Evolutionary conservation across 352 stramenopile genomes (phyloP).

Genomic region (Plasmopara viticola): DNA sequence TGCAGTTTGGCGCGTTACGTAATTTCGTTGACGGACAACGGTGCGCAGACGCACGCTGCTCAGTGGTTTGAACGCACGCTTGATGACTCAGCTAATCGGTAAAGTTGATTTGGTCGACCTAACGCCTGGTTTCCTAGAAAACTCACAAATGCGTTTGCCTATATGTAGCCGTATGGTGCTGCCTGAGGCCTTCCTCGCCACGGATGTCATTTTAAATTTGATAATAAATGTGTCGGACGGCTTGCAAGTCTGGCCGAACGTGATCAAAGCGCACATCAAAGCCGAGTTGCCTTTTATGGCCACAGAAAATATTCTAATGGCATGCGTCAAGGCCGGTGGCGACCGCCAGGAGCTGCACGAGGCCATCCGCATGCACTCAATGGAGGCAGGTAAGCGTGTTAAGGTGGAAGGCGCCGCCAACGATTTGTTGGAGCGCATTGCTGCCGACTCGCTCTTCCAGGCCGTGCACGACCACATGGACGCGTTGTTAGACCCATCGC

Average conservation of each 20-base stretch:
- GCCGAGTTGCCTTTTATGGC: conserved; percentile 99
- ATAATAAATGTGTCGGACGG: conserved; percentile 96
- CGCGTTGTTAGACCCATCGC: conserved; percentile 91
- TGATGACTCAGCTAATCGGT: conserved; percentile 97
- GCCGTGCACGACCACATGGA: conserved; percentile 95
- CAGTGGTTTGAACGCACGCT: conserved; percentile 99
- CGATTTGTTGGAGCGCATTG: conserved; percentile 96
- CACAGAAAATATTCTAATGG: conserved; percentile 99
- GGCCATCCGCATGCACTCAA: conserved; percentile 97
- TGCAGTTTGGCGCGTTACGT: conserved; percentile 97
- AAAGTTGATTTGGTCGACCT: background rate
- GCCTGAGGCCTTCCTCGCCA: conserved; percentile 96
- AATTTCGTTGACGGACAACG: conserved; percentile 95
- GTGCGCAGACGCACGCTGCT: conserved; percentile 93
- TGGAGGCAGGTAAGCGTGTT: conserved; percentile 95
- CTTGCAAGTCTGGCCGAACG: conserved; percentile 93
- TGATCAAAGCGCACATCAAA: conserved; percentile 96
- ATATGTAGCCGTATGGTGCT: conserved; percentile 90
- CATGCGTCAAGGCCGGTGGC: conserved; percentile 96
- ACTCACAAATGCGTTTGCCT: conserved; percentile 9
- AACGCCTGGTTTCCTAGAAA: background rate
- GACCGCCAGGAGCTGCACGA: conserved; percentile 97
- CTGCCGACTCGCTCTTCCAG: conserved; percentile 90
- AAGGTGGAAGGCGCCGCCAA: conserved; percentile 97
- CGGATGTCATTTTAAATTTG: conserved; percentile 97